Evolutionary conservation across 1,284 basidiomycete genomes (phyloP), one percentile per base, ranked within the genome.

Genomic region (Volvariella volvacea): DNA sequence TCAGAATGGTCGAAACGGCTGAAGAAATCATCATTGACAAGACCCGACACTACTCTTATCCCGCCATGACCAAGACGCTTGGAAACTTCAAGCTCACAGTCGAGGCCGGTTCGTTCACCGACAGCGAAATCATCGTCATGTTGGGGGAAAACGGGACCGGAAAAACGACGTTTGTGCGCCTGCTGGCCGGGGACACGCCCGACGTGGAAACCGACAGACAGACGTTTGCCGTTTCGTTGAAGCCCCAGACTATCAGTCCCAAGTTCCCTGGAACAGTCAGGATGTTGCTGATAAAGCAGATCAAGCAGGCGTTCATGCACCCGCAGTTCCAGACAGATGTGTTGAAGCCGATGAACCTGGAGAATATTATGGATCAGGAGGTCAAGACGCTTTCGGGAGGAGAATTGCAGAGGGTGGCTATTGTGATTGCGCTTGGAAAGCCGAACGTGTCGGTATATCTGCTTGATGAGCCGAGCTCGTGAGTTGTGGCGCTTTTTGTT

Each of bases 101-200:
- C 47, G 79, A 93, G 55, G 68, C 64, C 0, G 94, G 94, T 22
- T 78, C 78, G 41, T 97, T 96, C 67, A 92, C 92, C 14, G 92
- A 97, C 62, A 95, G 92, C 1, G 93, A 98, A 63, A 97, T 97
- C 62, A 91, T 97, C 53, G 93, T 98, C 61, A 89, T 97, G 83
- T 72, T 97, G 28, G 93, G 93, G 49, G 93, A 98, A 75, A 98
- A 98, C 65, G 93, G 93, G 44, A 98, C 92, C 8, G 93, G 93
- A 39, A 98, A 98, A 76, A 96, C 94, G 40, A 98, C 93, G 0
- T 90, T 98, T 61, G 90, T 98, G 48, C 87, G 92, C 51, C 70
- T 98, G 44, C 75, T 98, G 45, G 92, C 92, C 6, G 94, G 93
- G 41, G 83, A 92, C 52, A 80, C 76, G 17, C 92, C 94, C 6